These are phyloP conservation scores for Dissoconium aciculare DNA, from an alignment of 2,329 filamentous ascomycete species.

Conservation along the genomic window DNA sequence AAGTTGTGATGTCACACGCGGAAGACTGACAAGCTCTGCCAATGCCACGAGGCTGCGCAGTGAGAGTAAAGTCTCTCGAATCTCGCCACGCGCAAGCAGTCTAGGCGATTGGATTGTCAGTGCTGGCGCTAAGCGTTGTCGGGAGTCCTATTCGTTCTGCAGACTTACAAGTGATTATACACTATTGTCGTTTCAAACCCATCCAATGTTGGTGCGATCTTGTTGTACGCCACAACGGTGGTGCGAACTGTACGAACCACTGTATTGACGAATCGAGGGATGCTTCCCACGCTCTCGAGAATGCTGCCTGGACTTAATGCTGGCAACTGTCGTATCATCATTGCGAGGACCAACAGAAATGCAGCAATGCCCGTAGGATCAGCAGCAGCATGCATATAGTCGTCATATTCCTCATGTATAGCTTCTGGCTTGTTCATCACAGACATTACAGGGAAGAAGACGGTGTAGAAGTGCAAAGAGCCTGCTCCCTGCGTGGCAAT, in stretches of 20 bases:
- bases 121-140: too few species aligned
- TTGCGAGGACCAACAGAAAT: conserved; percentile 19
- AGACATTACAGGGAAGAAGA: conserved; percentile 15
- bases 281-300: conserved; percentile 6
- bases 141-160: too few species aligned
- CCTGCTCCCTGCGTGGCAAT: conserved; percentile 13
- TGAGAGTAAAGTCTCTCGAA: conserved; percentile 25
- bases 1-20: conserved; percentile 9
- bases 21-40: conserved; percentile 27
- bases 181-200: conserved; percentile 23
- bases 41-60: conserved; percentile 26
- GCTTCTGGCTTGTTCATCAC: conserved; percentile 10
- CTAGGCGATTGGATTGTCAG: too few species aligned
- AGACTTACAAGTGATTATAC: conserved; percentile 25
- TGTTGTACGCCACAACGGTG: conserved; percentile 20
- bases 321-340: conserved; percentile 19
- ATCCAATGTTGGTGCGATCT: conserved; percentile 20
- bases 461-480: conserved; percentile 18
- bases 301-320: background rate
- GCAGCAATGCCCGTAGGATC: conserved; percentile 18
- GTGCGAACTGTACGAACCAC: conserved; percentile 18
- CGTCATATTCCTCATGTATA: conserved; percentile 18
- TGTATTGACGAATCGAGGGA: conserved; percentile 11
- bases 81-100: conserved; percentile 22
- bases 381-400: conserved; percentile 11